These are phyloP conservation scores for Chlorophyllum brunneum DNA, from an alignment of 768 basidiomycete genomes.

Conservation along the genomic window DNA sequence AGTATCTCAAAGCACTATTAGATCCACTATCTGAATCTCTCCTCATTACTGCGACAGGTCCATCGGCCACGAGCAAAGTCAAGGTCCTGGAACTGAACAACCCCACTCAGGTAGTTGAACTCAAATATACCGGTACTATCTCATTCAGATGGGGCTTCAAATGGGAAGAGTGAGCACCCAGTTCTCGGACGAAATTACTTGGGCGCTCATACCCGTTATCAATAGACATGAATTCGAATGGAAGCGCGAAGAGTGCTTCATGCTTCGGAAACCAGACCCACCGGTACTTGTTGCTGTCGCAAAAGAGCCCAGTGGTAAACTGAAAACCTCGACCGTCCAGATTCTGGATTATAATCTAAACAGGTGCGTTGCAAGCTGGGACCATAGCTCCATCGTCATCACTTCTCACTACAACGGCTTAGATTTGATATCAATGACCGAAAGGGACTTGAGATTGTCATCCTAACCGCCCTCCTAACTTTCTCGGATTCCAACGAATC, in stretches of 20 bases:
- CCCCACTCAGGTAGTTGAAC: conserved; percentile 63
- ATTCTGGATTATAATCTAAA: conserved; percentile 85
- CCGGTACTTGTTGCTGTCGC: conserved; percentile 82
- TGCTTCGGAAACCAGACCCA: conserved; percentile 83
- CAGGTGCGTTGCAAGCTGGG: conserved; percentile 38
- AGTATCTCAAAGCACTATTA: conserved; percentile 20
- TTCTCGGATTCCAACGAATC: conserved; percentile 69
- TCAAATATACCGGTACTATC: conserved; percentile 71
- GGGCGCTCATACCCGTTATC: not conserved
- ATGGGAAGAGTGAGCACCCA: conserved; percentile 69
- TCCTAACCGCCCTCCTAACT: conserved; percentile 71
- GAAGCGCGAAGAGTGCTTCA: conserved; percentile 80
- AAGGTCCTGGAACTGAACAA: conserved; percentile 77
- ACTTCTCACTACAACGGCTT: not conserved
- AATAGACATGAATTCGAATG: conserved; percentile 80
- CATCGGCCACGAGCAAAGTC: conserved; percentile 60
- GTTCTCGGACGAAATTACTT: not conserved
- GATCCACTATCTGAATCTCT: conserved; percentile 72
- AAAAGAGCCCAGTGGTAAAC: conserved; percentile 64
- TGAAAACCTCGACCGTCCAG: conserved; percentile 65
- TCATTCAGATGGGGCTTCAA: conserved; percentile 75
- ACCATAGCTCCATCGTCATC: not conserved
- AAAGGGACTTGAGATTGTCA: conserved; percentile 81
- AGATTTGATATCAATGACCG: conserved; percentile 85
- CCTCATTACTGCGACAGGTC: conserved; percentile 65